phyloP scores from a whole-genome alignment of 2,329 filamentous ascomycete species.

The Dactylellina haptotyla region DNA sequence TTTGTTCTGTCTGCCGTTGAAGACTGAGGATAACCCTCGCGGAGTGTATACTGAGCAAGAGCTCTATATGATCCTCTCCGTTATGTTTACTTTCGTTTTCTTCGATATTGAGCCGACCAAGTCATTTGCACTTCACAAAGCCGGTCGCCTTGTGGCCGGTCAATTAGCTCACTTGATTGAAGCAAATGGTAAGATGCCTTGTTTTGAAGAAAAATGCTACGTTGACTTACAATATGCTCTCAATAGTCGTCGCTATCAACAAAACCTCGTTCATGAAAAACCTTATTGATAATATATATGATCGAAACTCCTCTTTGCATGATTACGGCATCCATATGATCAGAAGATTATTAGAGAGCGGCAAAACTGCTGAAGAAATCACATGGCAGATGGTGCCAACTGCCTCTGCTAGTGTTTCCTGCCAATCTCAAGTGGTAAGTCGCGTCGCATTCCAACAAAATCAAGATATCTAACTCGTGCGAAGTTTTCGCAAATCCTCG shows the following conservation, averaged over 20 bases:
- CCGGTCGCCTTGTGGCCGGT: slow-evolving; percentile 68
- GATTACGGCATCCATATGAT: slow-evolving; percentile 74
- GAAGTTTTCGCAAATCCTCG: slow-evolving; percentile 75
- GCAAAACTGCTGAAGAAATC: slow-evolving; percentile 72
- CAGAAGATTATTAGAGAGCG: slow-evolving; percentile 72
- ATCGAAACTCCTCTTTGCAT: slow-evolving; percentile 65
- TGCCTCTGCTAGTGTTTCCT: slow-evolving; percentile 74
- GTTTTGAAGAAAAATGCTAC: not conserved
- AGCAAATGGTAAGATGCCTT: slow-evolving; percentile 68
- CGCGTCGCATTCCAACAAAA: slow-evolving; percentile 59
- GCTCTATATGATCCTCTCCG: slow-evolving; percentile 70
- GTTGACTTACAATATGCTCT: not conserved
- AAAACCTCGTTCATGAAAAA: slow-evolving; percentile 68
- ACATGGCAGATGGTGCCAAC: slow-evolving; percentile 78
- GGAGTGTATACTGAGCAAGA: slow-evolving; percentile 70
- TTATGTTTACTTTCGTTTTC: slow-evolving; percentile 74
- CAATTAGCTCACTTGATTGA: slow-evolving; percentile 73
- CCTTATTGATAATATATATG: slow-evolving; percentile 63
- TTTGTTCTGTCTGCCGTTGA: slow-evolving; percentile 68
- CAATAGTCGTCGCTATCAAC: slow-evolving; percentile 59
- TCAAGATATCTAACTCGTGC: slow-evolving; percentile 59
- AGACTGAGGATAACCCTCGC: slow-evolving; percentile 65
- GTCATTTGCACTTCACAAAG: slow-evolving; percentile 72
- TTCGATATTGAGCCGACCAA: slow-evolving; percentile 74
- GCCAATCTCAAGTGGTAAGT: slow-evolving; percentile 70